These are phyloP conservation scores for Tubosaeta sp. DNA, from an alignment of 768 basidiomycete species.

Conservation along the genomic window DNA sequence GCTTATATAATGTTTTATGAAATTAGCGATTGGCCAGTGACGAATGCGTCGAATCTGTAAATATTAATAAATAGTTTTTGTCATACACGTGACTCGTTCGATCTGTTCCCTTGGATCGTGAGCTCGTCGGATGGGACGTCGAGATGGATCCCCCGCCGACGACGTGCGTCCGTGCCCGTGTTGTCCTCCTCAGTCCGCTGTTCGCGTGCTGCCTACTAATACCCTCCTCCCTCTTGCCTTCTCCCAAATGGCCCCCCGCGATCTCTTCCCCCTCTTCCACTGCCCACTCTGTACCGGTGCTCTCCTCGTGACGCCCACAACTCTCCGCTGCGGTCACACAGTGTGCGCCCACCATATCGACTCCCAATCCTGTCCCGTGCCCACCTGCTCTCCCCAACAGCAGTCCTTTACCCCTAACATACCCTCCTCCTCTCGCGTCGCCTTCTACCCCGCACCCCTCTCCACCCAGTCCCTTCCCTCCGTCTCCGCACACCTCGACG, in stretches of 20 bases:
- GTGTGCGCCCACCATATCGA: constrained; percentile 59
- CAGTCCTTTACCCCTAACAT: constrained; percentile 33
- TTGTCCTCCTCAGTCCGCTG: constrained; percentile 6
- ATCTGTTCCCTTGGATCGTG: constrained; percentile 24
- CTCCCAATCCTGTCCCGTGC: constrained; percentile 31
- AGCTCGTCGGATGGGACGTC: constrained; percentile 19
- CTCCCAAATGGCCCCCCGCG: constrained; percentile 20
- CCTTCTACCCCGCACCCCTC: constrained; percentile 36
- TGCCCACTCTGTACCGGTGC: constrained; percentile 52
- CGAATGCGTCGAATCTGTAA: constrained; percentile 24
- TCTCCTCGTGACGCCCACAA: constrained; percentile 43
- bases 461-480: not conserved
- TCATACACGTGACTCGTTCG: constrained; percentile 25
- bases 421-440: constrained; percentile 36
- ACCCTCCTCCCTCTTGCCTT: not conserved
- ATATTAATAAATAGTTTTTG: not conserved
- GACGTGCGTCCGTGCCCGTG: constrained; percentile 13
- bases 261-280: constrained; percentile 38
- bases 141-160: constrained; percentile 26
- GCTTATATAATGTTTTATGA: not conserved
- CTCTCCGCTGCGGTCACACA: constrained; percentile 80
- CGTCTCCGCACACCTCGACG: constrained; percentile 35
- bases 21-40: constrained; percentile 25
- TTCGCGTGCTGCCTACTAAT: constrained; percentile 14
- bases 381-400: constrained; percentile 29